phyloP scores from a whole-genome alignment of 2,329 filamentous ascomycete species.

The Fusarium sp. region DNA sequence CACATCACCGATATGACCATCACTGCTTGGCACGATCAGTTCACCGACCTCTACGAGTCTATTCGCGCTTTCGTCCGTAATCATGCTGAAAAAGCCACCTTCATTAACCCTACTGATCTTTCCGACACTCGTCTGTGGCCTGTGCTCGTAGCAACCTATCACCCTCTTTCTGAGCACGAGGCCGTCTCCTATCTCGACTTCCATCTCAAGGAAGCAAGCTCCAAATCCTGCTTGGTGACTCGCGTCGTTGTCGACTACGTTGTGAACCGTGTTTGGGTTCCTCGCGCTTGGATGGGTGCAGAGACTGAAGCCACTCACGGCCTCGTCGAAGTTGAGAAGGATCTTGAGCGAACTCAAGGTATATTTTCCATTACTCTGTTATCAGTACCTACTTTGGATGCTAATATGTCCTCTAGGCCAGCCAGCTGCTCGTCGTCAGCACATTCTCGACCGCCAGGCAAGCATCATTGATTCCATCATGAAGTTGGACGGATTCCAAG shows the following conservation, averaged over 20 bases:
- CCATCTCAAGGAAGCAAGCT: conserved; percentile 55
- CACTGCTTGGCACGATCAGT: conserved; percentile 51
- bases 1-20: conserved; percentile 53
- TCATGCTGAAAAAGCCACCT: conserved; percentile 50
- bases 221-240: conserved; percentile 58
- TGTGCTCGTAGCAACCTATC: conserved; percentile 53
- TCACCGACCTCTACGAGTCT: conserved; percentile 53
- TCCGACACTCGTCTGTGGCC: conserved; percentile 52
- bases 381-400: neutral
- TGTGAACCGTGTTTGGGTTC: conserved; percentile 56
- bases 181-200: conserved; percentile 56
- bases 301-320: conserved; percentile 51
- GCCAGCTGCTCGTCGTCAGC: conserved; percentile 53
- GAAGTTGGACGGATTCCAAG: conserved; percentile 46
- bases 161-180: conserved; percentile 54
- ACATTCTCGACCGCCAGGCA: conserved; percentile 55
- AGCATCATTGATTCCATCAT: conserved; percentile 55
- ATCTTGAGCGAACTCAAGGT: conserved; percentile 53
- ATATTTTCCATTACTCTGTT: neutral
- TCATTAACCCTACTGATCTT: conserved; percentile 47
- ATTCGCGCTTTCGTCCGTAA: conserved; percentile 54
- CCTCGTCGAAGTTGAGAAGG: conserved; percentile 53
- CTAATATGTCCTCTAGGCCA: conserved; percentile 48
- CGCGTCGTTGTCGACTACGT: conserved; percentile 58
- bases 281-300: conserved; percentile 55